These are phyloP conservation scores for Metschnikowia similis DNA, from an alignment of 805 yeast species.

Conservation along the genomic window DNA sequence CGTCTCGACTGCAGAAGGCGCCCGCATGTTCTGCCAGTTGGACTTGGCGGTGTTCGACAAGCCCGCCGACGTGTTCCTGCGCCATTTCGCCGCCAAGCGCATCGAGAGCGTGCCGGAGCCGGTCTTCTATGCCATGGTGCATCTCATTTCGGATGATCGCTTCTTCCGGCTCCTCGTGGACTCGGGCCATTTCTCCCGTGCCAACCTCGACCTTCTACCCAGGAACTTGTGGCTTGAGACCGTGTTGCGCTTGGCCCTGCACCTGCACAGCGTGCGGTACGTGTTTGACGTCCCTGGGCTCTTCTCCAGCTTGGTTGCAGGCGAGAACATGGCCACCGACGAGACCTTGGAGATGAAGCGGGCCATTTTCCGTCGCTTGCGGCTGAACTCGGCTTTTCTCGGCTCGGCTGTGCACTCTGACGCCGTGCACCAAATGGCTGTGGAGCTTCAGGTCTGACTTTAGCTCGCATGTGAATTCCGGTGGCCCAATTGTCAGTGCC, in stretches of 20 bases:
- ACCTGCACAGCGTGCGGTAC: constrained; percentile 4
- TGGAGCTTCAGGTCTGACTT: not conserved
- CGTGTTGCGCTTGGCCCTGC: not conserved
- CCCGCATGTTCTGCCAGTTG: not conserved
- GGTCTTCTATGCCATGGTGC: not conserved
- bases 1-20: not conserved
- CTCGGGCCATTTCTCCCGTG: not conserved
- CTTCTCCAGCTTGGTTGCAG: not conserved
- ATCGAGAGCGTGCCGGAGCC: not conserved
- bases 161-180: constrained; percentile 5
- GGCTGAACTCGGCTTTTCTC: not conserved
- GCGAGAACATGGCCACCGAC: not conserved
- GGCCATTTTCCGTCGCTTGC: not conserved
- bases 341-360: not conserved
- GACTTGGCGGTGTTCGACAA: not conserved
- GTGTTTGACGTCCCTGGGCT: not conserved
- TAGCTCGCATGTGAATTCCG: too few species aligned
- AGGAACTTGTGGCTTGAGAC: not conserved
- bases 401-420: not conserved
- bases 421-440: not conserved
- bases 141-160: not conserved
- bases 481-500: too few species aligned
- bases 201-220: constrained; percentile 1
- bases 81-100: not conserved
- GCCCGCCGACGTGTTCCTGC: not conserved